phyloP scores from a whole-genome alignment of 1,284 basidiomycete genomes.

The Ceratobasidium sp. region DNA sequence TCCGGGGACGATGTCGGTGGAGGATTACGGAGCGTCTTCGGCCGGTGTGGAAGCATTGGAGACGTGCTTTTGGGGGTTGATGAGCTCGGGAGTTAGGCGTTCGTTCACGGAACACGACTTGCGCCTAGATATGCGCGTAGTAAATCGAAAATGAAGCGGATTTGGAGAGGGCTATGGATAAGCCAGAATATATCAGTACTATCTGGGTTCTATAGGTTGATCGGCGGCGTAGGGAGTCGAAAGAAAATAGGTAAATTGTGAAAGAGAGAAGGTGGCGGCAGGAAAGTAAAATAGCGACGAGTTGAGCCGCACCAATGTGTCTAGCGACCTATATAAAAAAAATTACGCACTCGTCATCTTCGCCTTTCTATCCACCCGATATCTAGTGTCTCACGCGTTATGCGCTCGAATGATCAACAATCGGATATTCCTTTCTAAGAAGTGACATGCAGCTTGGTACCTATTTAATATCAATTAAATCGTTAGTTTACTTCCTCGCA shows the following conservation, averaged over 20 bases:
- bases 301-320: conserved; percentile 60
- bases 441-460: conserved; percentile 94
- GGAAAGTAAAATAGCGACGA: too few species aligned
- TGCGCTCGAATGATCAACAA: conserved; percentile 96
- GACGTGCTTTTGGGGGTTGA: conserved; percentile 83
- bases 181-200: neutral
- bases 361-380: conserved; percentile 97
- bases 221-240: too few species aligned
- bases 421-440: conserved; percentile 93
- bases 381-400: conserved; percentile 96
- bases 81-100: conserved; percentile 92
- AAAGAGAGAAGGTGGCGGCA: too few species aligned
- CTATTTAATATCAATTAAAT: conserved; percentile 64
- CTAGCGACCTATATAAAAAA: too few species aligned
- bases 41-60: conserved; percentile 62
- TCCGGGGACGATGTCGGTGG: conserved; percentile 50
- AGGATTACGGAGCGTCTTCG: conserved; percentile 38
- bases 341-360: conserved; percentile 78
- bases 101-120: conserved; percentile 99
- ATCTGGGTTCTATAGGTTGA: too few species aligned
- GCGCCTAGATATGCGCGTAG: too few species aligned
- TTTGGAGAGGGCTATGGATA: too few species aligned
- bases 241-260: too few species aligned
- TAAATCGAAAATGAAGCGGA: too few species aligned
- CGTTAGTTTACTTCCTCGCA: conserved; percentile 21